phyloP scores from a whole-genome alignment of 2,329 filamentous ascomycete genomes.

The Claviceps sp. region DNA sequence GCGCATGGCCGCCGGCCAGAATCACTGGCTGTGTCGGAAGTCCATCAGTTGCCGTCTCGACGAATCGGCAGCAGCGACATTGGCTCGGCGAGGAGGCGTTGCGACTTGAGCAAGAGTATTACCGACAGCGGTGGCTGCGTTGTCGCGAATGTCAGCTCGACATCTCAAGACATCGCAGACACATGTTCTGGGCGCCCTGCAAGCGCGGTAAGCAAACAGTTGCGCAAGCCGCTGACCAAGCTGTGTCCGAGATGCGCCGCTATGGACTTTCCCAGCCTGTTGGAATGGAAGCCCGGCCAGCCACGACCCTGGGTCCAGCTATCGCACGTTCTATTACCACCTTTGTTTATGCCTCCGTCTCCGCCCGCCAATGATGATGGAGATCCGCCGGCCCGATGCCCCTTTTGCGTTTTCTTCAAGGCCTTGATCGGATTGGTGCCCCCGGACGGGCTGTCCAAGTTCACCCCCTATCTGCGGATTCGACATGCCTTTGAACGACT shows the following conservation, averaged over 20 bases:
- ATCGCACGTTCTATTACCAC: conserved; percentile 14
- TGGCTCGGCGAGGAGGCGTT: not conserved
- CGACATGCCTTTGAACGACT: conserved; percentile 24
- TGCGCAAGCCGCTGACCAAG: conserved; percentile 5
- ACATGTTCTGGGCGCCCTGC: not conserved
- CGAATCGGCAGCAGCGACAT: conserved; percentile 5
- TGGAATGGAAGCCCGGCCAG: conserved; percentile 23
- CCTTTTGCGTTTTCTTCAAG: conserved; percentile 26
- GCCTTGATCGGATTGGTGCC: conserved; percentile 16
- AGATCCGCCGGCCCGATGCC: conserved; percentile 11
- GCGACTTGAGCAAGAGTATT: not conserved
- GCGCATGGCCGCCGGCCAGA: conserved; percentile 2
- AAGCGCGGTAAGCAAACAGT: not conserved
- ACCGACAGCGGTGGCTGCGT: not conserved
- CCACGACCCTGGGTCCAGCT: conserved; percentile 23
- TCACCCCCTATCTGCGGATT: conserved; percentile 22
- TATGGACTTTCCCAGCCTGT: conserved; percentile 22
- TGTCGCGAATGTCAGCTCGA: conserved; percentile 15
- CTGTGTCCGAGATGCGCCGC: conserved; percentile 20
- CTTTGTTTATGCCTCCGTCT: conserved; percentile 10
- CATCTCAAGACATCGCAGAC: not conserved
- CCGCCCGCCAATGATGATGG: conserved; percentile 8
- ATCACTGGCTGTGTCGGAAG: conserved; percentile 16
- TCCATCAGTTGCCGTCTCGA: conserved; percentile 22
- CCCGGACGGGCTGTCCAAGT: conserved; percentile 19